Evolutionary conservation across 2,329 filamentous ascomycete species (phyloP).

Genomic region (Neophaeococcomyces mojaviensis): DNA sequence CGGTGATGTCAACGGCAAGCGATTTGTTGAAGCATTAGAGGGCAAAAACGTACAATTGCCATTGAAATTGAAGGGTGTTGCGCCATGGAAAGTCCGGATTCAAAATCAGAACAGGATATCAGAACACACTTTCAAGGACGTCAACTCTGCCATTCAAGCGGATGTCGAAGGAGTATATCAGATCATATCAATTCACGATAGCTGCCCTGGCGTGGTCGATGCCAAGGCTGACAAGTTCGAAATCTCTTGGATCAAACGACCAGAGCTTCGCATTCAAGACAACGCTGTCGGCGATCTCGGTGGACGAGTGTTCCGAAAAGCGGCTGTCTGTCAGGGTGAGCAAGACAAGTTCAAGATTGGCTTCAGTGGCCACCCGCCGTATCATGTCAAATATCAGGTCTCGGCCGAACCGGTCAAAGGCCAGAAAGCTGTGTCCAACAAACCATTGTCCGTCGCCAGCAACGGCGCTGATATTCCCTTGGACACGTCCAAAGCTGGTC

Average conservation of each 20-base stretch:
- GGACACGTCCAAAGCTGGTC: constrained; percentile 75
- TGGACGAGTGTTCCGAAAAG: constrained; percentile 57
- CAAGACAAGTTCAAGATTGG: constrained; percentile 79
- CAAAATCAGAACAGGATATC: constrained; percentile 51
- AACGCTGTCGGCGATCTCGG: constrained; percentile 54
- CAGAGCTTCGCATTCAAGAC: constrained; percentile 60
- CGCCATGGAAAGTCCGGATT: constrained; percentile 69
- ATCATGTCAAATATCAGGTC: constrained; percentile 73
- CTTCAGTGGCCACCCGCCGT: constrained; percentile 74
- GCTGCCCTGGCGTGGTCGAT: constrained; percentile 77
- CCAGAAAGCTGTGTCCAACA: constrained; percentile 56
- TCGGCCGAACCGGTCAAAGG: constrained; percentile 63
- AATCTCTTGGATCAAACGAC: constrained; percentile 78
- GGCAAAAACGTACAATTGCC: constrained; percentile 67
- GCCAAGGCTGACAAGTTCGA: constrained; percentile 65
- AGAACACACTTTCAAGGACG: constrained; percentile 45
- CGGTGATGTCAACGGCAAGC: constrained; percentile 74
- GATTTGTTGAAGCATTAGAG: constrained; percentile 67
- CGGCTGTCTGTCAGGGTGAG: constrained; percentile 87
- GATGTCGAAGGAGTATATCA: constrained; percentile 67
- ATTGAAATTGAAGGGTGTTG: constrained; percentile 74
- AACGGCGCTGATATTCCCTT: constrained; percentile 71
- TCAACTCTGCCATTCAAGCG: constrained; percentile 64
- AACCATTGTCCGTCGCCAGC: constrained; percentile 65
- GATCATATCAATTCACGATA: constrained; percentile 69